A percentile compares a stretch with the other conserved stretches of the same genome.
These are phyloP conservation scores for Cyclotella distinguenda DNA, from an alignment of 108 stramenopile genomes.

Conservation along the genomic window DNA sequence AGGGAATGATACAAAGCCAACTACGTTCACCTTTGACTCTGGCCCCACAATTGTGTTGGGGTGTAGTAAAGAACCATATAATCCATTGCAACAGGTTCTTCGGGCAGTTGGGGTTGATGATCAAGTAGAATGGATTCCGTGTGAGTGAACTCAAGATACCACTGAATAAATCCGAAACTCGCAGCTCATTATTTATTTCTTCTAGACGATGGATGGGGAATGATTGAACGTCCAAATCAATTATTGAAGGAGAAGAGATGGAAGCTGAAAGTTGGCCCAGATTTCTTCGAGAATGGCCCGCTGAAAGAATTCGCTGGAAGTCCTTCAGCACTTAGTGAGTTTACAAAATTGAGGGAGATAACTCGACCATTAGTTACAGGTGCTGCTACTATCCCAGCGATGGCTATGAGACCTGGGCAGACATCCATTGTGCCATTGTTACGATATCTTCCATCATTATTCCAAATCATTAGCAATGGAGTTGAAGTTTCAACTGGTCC, in stretches of 20 bases:
- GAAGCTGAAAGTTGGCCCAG: slow-evolving; percentile 79
- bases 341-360: slow-evolving; percentile 56
- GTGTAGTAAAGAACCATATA: slow-evolving; percentile 68
- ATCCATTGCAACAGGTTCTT: slow-evolving; percentile 88
- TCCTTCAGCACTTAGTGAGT: slow-evolving; percentile 57
- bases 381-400: slow-evolving; percentile 70
- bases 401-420: slow-evolving; percentile 80
- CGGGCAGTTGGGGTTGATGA: slow-evolving; percentile 70
- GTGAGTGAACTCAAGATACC: too few relatives aligned
- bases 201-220: slow-evolving; percentile 93
- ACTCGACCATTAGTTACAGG: slow-evolving; percentile 63
- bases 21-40: slow-evolving; percentile 83
- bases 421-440: slow-evolving; percentile 66
- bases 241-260: slow-evolving; percentile 56
- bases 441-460: slow-evolving; percentile 66
- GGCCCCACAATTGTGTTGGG: slow-evolving; percentile 90
- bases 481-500: slow-evolving; percentile 65
- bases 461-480: slow-evolving; percentile 61
- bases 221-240: slow-evolving; percentile 74
- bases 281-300: slow-evolving; percentile 73
- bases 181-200: too few relatives aligned
- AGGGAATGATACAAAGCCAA: slow-evolving; percentile 3
- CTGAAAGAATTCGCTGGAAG: slow-evolving; percentile 64
- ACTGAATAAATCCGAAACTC: too few relatives aligned
- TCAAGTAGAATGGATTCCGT: slow-evolving; percentile 83